phyloP scores from a whole-genome alignment of 2,329 filamentous ascomycete genomes.

The Tetracladium maxilliforme region DNA sequence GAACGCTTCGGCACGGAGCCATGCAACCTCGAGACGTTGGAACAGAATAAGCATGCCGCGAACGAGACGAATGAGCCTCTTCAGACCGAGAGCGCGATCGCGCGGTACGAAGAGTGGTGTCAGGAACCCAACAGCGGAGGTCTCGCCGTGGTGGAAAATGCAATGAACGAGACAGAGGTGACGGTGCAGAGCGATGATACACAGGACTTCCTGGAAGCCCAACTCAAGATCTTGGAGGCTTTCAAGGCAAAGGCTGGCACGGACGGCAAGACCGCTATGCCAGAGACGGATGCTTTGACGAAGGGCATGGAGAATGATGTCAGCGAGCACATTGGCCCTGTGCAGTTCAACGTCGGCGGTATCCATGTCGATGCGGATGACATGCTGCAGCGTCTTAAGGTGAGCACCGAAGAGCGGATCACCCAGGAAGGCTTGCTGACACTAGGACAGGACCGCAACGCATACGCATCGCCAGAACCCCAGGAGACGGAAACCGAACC shows the following conservation, averaged over 20 bases:
- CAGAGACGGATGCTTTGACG: conserved; percentile 18
- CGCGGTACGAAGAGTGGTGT: no score
- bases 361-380: conserved; percentile 94
- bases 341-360: conserved; percentile 96
- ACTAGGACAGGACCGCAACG: no score
- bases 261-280: no score
- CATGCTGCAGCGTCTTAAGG: conserved; percentile 77
- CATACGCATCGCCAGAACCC: no score
- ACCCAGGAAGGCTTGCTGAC: no score
- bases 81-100: conserved; percentile 3
- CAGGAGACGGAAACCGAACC: no score
- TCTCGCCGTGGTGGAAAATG: no score
- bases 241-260: conserved; percentile 23
- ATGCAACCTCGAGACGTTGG: conserved; percentile 11
- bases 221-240: conserved; percentile 61
- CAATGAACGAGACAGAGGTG: conserved; percentile 25
- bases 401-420: no score
- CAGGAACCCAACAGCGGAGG: no score
- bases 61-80: conserved; percentile 2
- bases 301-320: conserved; percentile 21
- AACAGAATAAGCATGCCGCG: not conserved
- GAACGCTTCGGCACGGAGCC: conserved; percentile 16
- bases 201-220: conserved; percentile 62
- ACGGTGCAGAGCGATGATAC: conserved; percentile 59
- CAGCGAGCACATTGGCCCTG: conserved; percentile 82